A percentile compares a stretch with the other conserved stretches of the same genome.
These are phyloP conservation scores for Megacollybia platyphylla DNA, from an alignment of 1,284 basidiomycete genomes.

Conservation along the genomic window DNA sequence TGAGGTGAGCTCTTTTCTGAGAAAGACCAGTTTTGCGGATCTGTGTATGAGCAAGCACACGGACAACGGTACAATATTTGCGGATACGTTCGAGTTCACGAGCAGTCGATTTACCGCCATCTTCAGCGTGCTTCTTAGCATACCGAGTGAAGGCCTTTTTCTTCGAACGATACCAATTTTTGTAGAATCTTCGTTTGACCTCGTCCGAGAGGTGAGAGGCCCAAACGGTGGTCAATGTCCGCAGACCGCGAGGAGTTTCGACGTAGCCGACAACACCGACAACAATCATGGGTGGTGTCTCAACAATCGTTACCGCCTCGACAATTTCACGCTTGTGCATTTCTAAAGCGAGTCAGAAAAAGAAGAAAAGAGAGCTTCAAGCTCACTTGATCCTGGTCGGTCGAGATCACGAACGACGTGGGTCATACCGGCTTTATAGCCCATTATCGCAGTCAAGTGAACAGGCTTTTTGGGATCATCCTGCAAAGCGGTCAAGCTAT, in stretches of 20 bases:
- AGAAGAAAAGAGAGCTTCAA: slow-evolving; percentile 6
- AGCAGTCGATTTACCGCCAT: slow-evolving; percentile 82
- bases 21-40: slow-evolving; percentile 95
- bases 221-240: slow-evolving; percentile 78
- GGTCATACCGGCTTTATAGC: slow-evolving; percentile 99
- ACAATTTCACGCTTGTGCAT: slow-evolving; percentile 99
- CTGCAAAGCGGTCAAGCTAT: slow-evolving; percentile 24
- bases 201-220: slow-evolving; percentile 78
- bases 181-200: slow-evolving; percentile 99
- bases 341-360: slow-evolving; percentile 35
- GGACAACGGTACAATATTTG: slow-evolving; percentile 99
- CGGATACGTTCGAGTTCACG: slow-evolving; percentile 99
- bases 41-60: slow-evolving; percentile 98
- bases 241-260: slow-evolving; percentile 98
- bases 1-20: slow-evolving; percentile 99
- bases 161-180: slow-evolving; percentile 99
- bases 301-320: slow-evolving; percentile 92
- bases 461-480: slow-evolving; percentile 99
- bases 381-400: slow-evolving; percentile 93
- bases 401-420: slow-evolving; percentile 99
- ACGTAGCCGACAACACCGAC: slow-evolving; percentile 99
- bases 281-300: slow-evolving; percentile 95
- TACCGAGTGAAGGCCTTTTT: slow-evolving; percentile 99
- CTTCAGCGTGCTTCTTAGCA: slow-evolving; percentile 98
- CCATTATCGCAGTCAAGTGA: slow-evolving; percentile 96